Conservation (phyloP, 2,329 filamentous ascomycete genomes). For the Clarireedia homoeocarpa region DNA sequence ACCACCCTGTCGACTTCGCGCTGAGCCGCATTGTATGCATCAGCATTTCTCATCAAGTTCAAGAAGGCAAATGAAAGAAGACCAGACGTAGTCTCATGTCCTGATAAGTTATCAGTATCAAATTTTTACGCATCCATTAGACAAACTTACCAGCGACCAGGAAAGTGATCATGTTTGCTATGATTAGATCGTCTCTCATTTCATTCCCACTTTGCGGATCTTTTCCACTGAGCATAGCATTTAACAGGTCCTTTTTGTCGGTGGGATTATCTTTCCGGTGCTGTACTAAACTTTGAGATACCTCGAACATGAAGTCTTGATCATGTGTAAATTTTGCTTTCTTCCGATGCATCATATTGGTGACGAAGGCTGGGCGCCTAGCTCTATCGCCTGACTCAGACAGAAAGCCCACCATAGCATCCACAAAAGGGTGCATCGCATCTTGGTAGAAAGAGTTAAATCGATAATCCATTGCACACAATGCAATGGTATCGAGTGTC, state of each 20-base stretch:
- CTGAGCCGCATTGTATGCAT: slow-evolving; percentile 38
- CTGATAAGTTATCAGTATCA: slow-evolving; percentile 21
- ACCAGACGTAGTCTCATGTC: slow-evolving; percentile 60
- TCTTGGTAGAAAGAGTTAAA: slow-evolving; percentile 71
- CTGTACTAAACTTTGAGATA: slow-evolving; percentile 51
- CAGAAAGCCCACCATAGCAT: slow-evolving; percentile 59
- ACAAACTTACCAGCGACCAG: slow-evolving; percentile 39
- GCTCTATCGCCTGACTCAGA: slow-evolving; percentile 45
- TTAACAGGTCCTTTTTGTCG: slow-evolving; percentile 56
- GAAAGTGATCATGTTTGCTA: slow-evolving; percentile 64
- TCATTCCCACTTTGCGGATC: slow-evolving; percentile 58
- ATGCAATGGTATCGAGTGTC: slow-evolving; percentile 55
- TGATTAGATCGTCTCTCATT: slow-evolving; percentile 53
- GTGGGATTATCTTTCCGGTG: slow-evolving; percentile 46
- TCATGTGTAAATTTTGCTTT: slow-evolving; percentile 42
- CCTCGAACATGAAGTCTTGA: slow-evolving; percentile 46
- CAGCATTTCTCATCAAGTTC: slow-evolving; percentile 42
- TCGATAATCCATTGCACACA: slow-evolving; percentile 52
- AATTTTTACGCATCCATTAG: slow-evolving; percentile 37
- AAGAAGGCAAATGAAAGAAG: slow-evolving; percentile 43
- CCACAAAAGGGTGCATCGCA: slow-evolving; percentile 60
- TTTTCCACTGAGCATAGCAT: slow-evolving; percentile 57
- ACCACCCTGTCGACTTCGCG: slow-evolving; percentile 47
- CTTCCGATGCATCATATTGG: slow-evolving; percentile 39
- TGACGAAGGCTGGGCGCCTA: slow-evolving; percentile 38